Evolutionary conservation across 495 filamentous ascomycete genomes (phyloP).

Genomic region (Jackrogersella minutella): DNA sequence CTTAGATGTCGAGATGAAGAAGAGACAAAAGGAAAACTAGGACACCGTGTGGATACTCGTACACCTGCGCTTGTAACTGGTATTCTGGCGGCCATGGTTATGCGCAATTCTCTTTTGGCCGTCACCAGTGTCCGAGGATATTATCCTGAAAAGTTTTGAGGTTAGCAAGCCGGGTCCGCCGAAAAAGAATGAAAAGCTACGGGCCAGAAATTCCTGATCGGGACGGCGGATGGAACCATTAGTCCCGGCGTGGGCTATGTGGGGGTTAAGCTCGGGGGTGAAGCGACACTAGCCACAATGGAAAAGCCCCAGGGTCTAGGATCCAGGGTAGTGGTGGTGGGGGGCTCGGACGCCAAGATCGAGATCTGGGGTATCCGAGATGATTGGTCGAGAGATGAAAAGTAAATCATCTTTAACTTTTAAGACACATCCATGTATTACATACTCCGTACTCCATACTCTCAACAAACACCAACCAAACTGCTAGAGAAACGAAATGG

Average conservation of each 20-base stretch:
- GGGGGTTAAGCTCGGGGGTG: constrained; percentile 7
- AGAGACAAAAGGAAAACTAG: not conserved
- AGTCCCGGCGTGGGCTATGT: constrained; percentile 22
- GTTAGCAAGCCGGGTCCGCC: constrained; percentile 17
- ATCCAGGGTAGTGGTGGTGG: not conserved
- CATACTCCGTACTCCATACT: not conserved
- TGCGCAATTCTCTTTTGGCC: constrained; percentile 15
- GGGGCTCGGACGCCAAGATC: constrained; percentile 20
- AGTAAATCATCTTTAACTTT: not conserved
- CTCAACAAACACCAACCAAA: not conserved
- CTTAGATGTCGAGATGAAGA: constrained; percentile 2
- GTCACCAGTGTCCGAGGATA: constrained; percentile 15
- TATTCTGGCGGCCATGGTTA: constrained; percentile 40
- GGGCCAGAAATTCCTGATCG: constrained; percentile 32
- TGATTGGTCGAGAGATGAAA: constrained; percentile 13
- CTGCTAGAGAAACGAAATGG: too few species aligned
- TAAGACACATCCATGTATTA: not conserved
- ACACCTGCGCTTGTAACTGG: constrained; percentile 29
- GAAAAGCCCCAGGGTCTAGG: constrained; percentile 12
- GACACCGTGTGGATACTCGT: constrained; percentile 19
- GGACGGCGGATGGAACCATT: constrained; percentile 18
- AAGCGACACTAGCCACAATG: constrained; percentile 22
- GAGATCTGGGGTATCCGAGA: constrained; percentile 22
- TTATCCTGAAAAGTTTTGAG: not conserved
- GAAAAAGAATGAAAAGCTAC: not conserved